Evolutionary conservation across 1,139 yeast species (phyloP), one percentile per base, ranked within the genome.

Genomic region (Taiozyma sp.): DNA sequence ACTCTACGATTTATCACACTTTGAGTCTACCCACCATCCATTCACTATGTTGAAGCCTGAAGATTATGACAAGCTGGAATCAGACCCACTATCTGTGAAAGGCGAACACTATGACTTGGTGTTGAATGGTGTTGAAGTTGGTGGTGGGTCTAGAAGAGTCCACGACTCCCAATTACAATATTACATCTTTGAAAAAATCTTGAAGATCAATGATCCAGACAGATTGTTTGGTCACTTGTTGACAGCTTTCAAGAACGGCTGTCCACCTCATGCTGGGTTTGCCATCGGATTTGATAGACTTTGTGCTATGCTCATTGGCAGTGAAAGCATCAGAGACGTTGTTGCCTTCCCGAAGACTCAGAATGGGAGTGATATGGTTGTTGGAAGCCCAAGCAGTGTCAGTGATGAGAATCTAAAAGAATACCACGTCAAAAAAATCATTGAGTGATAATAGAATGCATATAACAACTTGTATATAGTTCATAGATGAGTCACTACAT

Each of bases 241-340:
- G 35, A 74, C 76, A 45, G 97, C 97, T 0, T 79, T 93, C 53
- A 80, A 81, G 44, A 82, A 88, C 71, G 99, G 99, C 1, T 90
- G 98, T 63, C 99, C 99, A 0, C 99, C 99, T 0, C 99, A 93
- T 70, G 97, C 98, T 3, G 99, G 99, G 0, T 74, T 93, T 48
- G 99, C 99, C 0, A 74, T 93, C 50, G 99, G 99, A 0, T 88
- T 93, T 60, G 99, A 93, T 67, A 74, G 99, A 55, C 73, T 93
- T 73, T 84, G 95, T 62, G 95, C 99, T 1, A 89, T 93, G 91
- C 66, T 93, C 40, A 71, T 85, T 24, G 95, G 90, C 1, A 76
- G 85, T 32, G 63, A 74, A 6, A 86, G 88, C 56, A 90, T 93
- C 43, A 73, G 97, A 59, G 97, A 93, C 64, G 99, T 93, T 3